These are phyloP conservation scores for Schwanniomyces yamadae DNA, from an alignment of 805 yeast genomes.

Conservation along the genomic window DNA sequence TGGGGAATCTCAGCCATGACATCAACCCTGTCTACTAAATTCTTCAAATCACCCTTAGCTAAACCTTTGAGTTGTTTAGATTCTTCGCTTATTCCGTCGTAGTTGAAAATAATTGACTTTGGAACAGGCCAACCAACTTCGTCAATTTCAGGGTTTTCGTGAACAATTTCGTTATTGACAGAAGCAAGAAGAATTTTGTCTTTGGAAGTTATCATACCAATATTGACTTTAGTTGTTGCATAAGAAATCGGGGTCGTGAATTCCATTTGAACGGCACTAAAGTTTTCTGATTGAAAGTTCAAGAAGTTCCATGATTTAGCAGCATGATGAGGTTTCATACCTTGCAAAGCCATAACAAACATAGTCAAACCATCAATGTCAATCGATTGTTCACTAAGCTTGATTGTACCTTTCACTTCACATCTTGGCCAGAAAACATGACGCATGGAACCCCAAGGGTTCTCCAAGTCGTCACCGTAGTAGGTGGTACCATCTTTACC, in stretches of 20 bases:
- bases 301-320: conserved; percentile 96
- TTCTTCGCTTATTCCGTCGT: conserved; percentile 43
- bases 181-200: conserved; percentile 64
- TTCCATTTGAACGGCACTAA: conserved; percentile 86
- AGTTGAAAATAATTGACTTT: conserved; percentile 56
- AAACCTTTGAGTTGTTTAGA: conserved; percentile 43
- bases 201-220: conserved; percentile 71
- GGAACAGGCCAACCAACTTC: conserved; percentile 95
- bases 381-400: conserved; percentile 30
- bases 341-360: conserved; percentile 96
- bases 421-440: conserved; percentile 97
- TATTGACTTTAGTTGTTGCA: conserved; percentile 73
- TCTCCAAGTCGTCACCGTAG: conserved; percentile 78
- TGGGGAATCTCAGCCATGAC: conserved; percentile 97
- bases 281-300: conserved; percentile 76
- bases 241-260: conserved; percentile 92
- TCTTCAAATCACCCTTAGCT: conserved; percentile 59
- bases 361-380: conserved; percentile 55
- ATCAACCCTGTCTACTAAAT: conserved; percentile 85
- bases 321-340: conserved; percentile 99
- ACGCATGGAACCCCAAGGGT: conserved; percentile 98
- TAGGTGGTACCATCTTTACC: conserved; percentile 84
- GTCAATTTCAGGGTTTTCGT: conserved; percentile 54
- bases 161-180: conserved; percentile 62
- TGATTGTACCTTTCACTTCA: conserved; percentile 62